Evolutionary conservation across 345 rosid species (phyloP).

Genomic region (Populus deltoides): DNA sequence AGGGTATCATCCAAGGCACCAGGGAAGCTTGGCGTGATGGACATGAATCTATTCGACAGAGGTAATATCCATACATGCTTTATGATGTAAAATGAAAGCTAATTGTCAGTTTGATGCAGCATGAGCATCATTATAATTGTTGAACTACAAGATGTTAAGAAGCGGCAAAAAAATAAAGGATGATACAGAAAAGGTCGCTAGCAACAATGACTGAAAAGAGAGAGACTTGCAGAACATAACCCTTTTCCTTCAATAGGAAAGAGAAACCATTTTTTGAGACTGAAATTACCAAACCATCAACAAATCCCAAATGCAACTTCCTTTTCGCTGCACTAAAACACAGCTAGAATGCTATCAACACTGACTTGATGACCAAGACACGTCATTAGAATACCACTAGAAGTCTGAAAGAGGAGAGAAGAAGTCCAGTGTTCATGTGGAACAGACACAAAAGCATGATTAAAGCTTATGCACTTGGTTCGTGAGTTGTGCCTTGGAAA

Average conservation of each 20-base stretch:
- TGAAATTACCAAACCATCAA: background rate
- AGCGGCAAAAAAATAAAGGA: background rate
- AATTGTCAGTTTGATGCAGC: background rate
- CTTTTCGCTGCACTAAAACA: background rate
- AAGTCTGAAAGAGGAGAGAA: background rate
- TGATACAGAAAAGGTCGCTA: background rate
- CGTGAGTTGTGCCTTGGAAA: background rate
- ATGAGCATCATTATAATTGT: background rate
- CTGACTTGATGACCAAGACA: background rate
- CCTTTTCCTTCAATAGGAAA: background rate
- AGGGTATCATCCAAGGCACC: background rate
- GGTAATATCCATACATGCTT: background rate
- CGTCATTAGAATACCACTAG: background rate
- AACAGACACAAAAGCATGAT: background rate
- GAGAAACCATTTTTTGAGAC: too few relatives aligned
- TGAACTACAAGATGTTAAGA: background rate
- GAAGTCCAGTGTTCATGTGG: background rate
- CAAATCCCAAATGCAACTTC: background rate
- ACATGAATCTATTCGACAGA: background rate
- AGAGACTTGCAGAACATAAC: background rate
- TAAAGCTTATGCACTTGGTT: background rate
- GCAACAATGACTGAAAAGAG: background rate
- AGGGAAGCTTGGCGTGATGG: background rate
- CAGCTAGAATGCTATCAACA: background rate
- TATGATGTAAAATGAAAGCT: background rate